Percentiles rank a stretch among this genome's conserved stretches.
Evolutionary conservation across 108 stramenopile genomes (phyloP).

Genomic region (Stephanodiscus minutulus): DNA sequence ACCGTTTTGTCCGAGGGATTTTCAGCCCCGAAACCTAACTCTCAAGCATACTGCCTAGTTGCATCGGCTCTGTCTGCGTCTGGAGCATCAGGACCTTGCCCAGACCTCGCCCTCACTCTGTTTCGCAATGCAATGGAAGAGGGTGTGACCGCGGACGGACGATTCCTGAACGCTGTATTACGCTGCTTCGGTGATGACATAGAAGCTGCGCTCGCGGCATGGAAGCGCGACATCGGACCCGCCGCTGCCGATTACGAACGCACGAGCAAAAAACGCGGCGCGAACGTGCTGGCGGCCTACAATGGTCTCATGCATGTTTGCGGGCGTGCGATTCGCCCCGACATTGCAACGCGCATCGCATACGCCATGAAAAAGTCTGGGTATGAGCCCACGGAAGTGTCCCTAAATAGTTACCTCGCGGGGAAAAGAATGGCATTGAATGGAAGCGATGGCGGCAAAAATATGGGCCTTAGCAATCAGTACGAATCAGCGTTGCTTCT

Average conservation of each 20-base stretch:
- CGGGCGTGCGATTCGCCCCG: constrained; percentile 71
- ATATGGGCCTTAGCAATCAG: constrained; percentile 51
- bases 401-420: constrained; percentile 61
- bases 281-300: constrained; percentile 79
- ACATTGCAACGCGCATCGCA: constrained; percentile 68
- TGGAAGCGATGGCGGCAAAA: constrained; percentile 8
- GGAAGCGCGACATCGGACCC: constrained; percentile 65
- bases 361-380: constrained; percentile 83
- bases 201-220: constrained; percentile 58
- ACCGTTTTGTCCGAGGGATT: constrained; percentile 6
- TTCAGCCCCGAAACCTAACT: constrained; percentile 52
- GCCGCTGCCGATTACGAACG: constrained; percentile 52
- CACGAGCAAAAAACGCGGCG: constrained; percentile 22
- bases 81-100: constrained; percentile 15
- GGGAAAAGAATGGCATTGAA: constrained; percentile 53
- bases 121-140: constrained; percentile 39
- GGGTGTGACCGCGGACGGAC: constrained; percentile 60
- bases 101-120: constrained; percentile 21
- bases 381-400: constrained; percentile 57
- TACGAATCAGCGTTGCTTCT: constrained; percentile 70
- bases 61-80: constrained; percentile 51
- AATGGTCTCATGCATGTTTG: constrained; percentile 80
- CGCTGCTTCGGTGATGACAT: constrained; percentile 80
- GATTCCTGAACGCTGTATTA: constrained; percentile 78
- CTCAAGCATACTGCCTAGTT: constrained; percentile 74